Evolutionary conservation across 805 yeast species (phyloP).

Genomic region (Torulaspora franciscae): DNA sequence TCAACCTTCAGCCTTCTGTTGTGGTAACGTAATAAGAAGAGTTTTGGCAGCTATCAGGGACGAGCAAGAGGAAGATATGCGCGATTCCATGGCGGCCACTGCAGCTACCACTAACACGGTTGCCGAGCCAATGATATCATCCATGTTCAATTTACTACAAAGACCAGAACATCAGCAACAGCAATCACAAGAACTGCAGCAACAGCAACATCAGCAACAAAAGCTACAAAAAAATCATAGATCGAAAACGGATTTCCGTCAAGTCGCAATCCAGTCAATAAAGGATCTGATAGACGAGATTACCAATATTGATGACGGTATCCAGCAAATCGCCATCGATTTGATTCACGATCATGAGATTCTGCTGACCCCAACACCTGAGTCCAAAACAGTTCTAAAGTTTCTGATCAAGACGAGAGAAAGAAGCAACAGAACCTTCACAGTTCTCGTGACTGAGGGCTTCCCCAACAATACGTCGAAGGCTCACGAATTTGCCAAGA

Average conservation of each 20-base stretch:
- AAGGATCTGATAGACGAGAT: constrained; percentile 90
- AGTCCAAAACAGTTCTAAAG: constrained; percentile 80
- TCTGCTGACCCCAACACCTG: constrained; percentile 86
- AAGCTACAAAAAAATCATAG: constrained; percentile 23
- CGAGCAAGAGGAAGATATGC: constrained; percentile 57
- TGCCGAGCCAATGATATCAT: constrained; percentile 56
- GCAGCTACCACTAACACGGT: constrained; percentile 16
- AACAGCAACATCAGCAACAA: constrained; percentile 18
- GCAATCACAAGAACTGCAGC: constrained; percentile 14
- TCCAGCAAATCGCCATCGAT: constrained; percentile 86
- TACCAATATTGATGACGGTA: constrained; percentile 80
- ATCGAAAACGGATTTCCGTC: constrained; percentile 59
- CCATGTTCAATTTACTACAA: constrained; percentile 84
- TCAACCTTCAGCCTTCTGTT: constrained; percentile 81
- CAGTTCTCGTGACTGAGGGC: constrained; percentile 86
- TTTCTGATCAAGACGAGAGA: constrained; percentile 81
- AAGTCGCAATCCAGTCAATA: constrained; percentile 85
- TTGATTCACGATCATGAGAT: constrained; percentile 90
- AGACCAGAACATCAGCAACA: constrained; percentile 37
- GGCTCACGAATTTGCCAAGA: constrained; percentile 76
- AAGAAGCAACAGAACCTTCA: constrained; percentile 70
- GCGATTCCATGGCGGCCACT: constrained; percentile 21
- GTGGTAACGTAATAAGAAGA: constrained; percentile 88
- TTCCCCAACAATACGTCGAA: constrained; percentile 80
- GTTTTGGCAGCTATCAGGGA: constrained; percentile 84